Conservation (phyloP, 1,284 basidiomycete genomes). For the Cutaneotrichosporon dermatis region DNA sequence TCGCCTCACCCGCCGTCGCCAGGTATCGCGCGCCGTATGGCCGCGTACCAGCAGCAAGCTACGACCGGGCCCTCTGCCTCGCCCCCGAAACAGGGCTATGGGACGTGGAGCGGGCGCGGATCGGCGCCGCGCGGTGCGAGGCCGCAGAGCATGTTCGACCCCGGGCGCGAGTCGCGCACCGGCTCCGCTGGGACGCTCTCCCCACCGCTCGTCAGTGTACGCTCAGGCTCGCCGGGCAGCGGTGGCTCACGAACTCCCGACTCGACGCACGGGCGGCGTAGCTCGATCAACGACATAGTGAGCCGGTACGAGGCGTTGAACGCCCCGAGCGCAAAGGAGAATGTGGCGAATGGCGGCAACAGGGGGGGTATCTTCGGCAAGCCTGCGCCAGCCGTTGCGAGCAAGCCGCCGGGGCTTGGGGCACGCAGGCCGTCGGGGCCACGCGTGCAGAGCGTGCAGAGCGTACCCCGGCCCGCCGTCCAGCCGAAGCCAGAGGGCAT, state of each 20-base stretch:
- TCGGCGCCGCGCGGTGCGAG: background rate
- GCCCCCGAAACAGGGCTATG: background rate
- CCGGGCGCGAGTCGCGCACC: background rate
- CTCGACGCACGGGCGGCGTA: constrained; percentile 28
- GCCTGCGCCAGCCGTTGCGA: constrained; percentile 20
- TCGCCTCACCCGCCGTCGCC: constrained; percentile 12
- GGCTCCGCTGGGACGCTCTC: background rate
- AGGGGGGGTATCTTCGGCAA: background rate
- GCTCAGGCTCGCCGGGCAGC: constrained; percentile 1
- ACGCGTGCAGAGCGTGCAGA: background rate
- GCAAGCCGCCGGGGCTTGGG: constrained; percentile 28
- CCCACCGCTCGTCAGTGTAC: background rate
- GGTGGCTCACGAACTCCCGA: constrained; percentile 1
- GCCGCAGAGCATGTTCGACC: constrained; percentile 10
- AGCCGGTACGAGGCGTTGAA: constrained; percentile 36
- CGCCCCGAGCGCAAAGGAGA: constrained; percentile 6
- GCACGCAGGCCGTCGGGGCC: constrained; percentile 19
- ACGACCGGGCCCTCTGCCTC: background rate
- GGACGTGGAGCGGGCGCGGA: background rate
- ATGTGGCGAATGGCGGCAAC: background rate
- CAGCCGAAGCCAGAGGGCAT: constrained; percentile 9
- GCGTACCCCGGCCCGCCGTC: too few relatives aligned
- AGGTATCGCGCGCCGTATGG: constrained; percentile 8
- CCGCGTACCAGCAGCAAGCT: constrained; percentile 5
- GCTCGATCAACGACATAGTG: constrained; percentile 45